Conservation (phyloP, 371 early-diverging fungal genomes). For the Rhizopus delemar region DNA sequence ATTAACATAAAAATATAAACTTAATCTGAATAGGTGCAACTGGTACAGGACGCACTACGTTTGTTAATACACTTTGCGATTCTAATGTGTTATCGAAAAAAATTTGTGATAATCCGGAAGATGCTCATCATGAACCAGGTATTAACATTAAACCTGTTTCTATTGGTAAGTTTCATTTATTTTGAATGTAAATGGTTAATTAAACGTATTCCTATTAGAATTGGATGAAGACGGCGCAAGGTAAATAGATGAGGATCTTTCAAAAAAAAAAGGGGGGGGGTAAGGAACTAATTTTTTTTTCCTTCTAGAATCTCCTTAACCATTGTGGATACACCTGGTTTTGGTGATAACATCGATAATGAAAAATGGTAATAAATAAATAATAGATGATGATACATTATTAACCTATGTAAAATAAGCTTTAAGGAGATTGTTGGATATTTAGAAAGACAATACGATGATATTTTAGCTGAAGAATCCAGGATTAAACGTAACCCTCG, state of each 20-base stretch:
- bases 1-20: too few species aligned
- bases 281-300: conserved; percentile 8
- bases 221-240: conserved; percentile 95
- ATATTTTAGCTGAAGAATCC: conserved; percentile 93
- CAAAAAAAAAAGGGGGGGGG: conserved; percentile 3
- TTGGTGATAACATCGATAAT: conserved; percentile 91
- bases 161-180: conserved; percentile 46
- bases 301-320: conserved; percentile 34
- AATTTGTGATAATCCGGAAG: conserved; percentile 77
- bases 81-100: conserved; percentile 70
- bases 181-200: conserved; percentile 27
- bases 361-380: conserved; percentile 57
- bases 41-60: conserved; percentile 97
- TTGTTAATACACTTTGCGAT: conserved; percentile 97
- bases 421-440: conserved; percentile 88
- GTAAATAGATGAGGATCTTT: conserved; percentile 24
- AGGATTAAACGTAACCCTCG: conserved; percentile 94
- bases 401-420: conserved; percentile 26
- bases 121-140: conserved; percentile 90
- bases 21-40: conserved; percentile 62
- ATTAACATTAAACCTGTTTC: conserved; percentile 84
- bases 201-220: conserved; percentile 48
- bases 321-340: conserved; percentile 95
- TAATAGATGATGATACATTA: too few species aligned
- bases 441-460: conserved; percentile 94